Conservation (phyloP, 2,329 filamentous ascomycete species). For the Cytospora leucostoma region DNA sequence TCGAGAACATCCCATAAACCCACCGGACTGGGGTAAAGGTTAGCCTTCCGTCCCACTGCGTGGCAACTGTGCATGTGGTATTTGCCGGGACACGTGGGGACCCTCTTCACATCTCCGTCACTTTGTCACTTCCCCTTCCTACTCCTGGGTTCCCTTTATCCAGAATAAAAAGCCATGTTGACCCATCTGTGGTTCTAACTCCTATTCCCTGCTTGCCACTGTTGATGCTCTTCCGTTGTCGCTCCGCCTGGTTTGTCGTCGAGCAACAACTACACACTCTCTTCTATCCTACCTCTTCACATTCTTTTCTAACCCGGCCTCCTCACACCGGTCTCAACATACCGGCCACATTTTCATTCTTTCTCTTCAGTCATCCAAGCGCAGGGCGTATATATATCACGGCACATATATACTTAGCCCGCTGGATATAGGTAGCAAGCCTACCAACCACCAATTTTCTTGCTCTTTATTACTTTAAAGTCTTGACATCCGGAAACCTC, state of each 20-base stretch:
- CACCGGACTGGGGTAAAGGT: conserved; percentile 20
- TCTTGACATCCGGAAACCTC: neutral
- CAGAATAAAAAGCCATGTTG: conserved; percentile 25
- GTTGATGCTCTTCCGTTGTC: conserved; percentile 12
- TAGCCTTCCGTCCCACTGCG: conserved; percentile 14
- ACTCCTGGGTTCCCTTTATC: conserved; percentile 17
- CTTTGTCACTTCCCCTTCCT: conserved; percentile 18
- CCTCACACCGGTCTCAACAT: conserved; percentile 6
- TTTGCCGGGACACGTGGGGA: conserved; percentile 8
- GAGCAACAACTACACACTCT: conserved; percentile 16
- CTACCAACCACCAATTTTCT: conserved; percentile 12
- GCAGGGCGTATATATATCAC: conserved; percentile 3
- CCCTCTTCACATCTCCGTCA: conserved; percentile 13
- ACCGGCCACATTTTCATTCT: conserved; percentile 8
- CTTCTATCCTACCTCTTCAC: conserved; percentile 23
- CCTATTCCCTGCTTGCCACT: conserved; percentile 10
- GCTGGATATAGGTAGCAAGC: conserved; percentile 19
- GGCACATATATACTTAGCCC: neutral
- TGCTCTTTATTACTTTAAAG: conserved; percentile 2
- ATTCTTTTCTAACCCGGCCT: conserved; percentile 20
- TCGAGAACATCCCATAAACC: conserved; percentile 17
- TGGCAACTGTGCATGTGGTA: conserved; percentile 12
- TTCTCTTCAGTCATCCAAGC: conserved; percentile 4
- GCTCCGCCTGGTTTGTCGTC: conserved; percentile 23
- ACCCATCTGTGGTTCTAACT: conserved; percentile 10